Base-by-base conservation (phyloP, 148 eudicot genomes). In the Arbutus unedo region DNA sequence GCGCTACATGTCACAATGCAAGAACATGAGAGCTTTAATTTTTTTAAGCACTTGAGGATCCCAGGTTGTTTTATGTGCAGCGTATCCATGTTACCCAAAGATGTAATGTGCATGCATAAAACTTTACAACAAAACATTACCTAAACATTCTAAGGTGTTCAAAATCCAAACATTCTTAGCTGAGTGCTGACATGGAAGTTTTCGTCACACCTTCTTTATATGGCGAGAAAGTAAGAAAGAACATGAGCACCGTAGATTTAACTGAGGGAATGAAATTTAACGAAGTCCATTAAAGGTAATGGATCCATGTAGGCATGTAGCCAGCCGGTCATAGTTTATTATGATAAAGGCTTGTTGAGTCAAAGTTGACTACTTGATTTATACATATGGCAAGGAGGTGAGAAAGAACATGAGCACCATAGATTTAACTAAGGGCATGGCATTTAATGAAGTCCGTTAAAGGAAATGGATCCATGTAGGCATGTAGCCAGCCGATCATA, bases 111-210 rank as follows among this genome's bases (percentile, higher is more conserved):
- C 72, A 67, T 31, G 25, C 43, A 44, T 44, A 41, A 0, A 71
- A 41, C 19, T 71, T 71, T 44, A 15, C 75, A 14, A 44, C 8
- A 43, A 44, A 44, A 16, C 4, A 44, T 31, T 11, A 31, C 23
- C 72, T 73, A 73, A 72, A 72, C 76, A 72, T 45, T 72, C n/a
- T 60, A 45, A 43, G 76, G 76, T 19, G 53, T 9, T 41, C 74
- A 71, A 71, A 71, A 44, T 71, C 49, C 75, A 71, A 16, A 43
- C 8, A 67, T 43, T 44, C 5, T 41, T 71, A 1, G 31, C 21
- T 60, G 38, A n/a, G 25, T 60, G 67, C 67, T n/a, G n/a, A 57
- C 62, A 8, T 18, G 62, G 19, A 57, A 57, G n/a, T 60, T 60
- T 19, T 60, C n/a, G 19, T n/a, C 67, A 60, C 31, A n/a, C 31